Evolutionary conservation across 106 monocot species (phyloP).

Genomic region (Dioscorea alata): DNA sequence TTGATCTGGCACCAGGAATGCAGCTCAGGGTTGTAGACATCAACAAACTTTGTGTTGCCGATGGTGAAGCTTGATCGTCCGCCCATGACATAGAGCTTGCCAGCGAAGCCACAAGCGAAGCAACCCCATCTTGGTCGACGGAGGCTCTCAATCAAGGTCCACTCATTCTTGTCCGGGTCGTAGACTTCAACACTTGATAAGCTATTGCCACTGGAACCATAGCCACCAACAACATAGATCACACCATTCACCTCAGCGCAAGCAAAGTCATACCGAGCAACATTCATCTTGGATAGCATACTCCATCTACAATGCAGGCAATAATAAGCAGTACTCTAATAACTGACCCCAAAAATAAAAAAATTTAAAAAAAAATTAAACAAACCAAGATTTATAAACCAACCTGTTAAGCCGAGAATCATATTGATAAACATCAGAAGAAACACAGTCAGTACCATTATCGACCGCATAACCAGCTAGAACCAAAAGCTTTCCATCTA

Average conservation of each 20-base stretch:
- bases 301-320: constrained; percentile 48
- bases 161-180: constrained; percentile 43
- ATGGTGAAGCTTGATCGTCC: constrained; percentile 84
- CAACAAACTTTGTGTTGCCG: constrained; percentile 56
- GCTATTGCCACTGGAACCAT: constrained; percentile 50
- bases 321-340: background rate
- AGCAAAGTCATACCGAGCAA: constrained; percentile 73
- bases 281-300: constrained; percentile 61
- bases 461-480: constrained; percentile 57
- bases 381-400: constrained; percentile 24
- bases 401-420: constrained; percentile 83
- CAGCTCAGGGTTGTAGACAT: constrained; percentile 48
- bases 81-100: constrained; percentile 76
- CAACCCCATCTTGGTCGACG: constrained; percentile 76
- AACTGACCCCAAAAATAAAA: background rate
- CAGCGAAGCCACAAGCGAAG: constrained; percentile 51
- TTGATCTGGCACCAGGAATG: constrained; percentile 59
- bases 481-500: constrained; percentile 71
- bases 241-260: constrained; percentile 57
- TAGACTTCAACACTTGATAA: constrained; percentile 73
- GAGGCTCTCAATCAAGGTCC: constrained; percentile 58
- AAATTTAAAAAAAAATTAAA: background rate
- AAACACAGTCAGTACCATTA: constrained; percentile 37
- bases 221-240: constrained; percentile 72
- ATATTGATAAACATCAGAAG: constrained; percentile 74